These are phyloP conservation scores for Penicillium corylophilum DNA, from an alignment of 2,329 filamentous ascomycete genomes.

Conservation along the genomic window DNA sequence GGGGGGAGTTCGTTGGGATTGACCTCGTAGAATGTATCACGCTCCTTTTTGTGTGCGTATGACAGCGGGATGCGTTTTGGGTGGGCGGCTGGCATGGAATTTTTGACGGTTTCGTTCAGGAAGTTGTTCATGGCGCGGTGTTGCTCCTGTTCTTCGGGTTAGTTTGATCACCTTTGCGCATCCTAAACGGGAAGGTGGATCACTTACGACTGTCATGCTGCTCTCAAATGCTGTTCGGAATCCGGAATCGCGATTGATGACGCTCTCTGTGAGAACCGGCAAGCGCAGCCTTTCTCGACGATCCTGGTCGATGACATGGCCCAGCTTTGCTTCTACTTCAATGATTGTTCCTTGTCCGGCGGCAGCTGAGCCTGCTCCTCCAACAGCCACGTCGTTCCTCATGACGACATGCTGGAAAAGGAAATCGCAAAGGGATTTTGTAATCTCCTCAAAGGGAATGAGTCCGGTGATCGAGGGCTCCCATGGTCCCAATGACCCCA, in stretches of 20 bases:
- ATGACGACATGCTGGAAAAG: conserved; percentile 70
- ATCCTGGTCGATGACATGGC: conserved; percentile 72
- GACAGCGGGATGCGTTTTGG: conserved; percentile 51
- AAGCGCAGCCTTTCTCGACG: conserved; percentile 68
- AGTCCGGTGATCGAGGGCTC: conserved; percentile 66
- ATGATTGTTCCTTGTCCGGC: conserved; percentile 67
- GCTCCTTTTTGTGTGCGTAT: conserved; percentile 79
- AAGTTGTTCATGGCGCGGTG: conserved; percentile 82
- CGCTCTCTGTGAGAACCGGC: conserved; percentile 67
- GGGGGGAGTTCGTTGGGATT: conserved; percentile 63
- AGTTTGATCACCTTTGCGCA: background rate
- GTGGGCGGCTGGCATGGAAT: conserved; percentile 44
- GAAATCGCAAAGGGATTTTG: conserved; percentile 77
- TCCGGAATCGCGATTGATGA: conserved; percentile 59
- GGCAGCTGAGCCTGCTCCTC: conserved; percentile 56
- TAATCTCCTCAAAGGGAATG: conserved; percentile 71
- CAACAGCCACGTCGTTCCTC: conserved; percentile 61
- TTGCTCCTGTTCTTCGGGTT: conserved; percentile 58
- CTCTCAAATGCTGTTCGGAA: conserved; percentile 71
- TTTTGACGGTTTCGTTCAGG: conserved; percentile 68
- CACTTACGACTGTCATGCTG: conserved; percentile 80
- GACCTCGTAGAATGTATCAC: conserved; percentile 80
- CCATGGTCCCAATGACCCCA: conserved; percentile 41
- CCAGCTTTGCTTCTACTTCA: conserved; percentile 93
- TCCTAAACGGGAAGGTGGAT: background rate